Conservation (phyloP, 129 eudicot species). For the Gnaphalium uliginosum region DNA sequence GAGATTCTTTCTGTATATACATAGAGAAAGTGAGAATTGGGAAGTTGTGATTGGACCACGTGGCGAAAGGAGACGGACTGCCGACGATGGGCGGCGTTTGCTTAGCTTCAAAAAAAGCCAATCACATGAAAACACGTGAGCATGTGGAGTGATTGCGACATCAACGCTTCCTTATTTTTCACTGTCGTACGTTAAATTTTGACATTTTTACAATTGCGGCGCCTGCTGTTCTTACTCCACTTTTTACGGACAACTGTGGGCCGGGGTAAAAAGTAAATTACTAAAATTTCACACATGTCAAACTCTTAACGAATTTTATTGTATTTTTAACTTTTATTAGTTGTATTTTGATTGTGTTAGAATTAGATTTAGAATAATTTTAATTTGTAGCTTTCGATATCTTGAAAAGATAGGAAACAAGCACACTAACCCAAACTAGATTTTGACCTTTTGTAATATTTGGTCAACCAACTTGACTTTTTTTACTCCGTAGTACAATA, state of each 20-base stretch:
- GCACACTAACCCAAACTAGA: slow-evolving; percentile 1
- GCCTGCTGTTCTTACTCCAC: slow-evolving; percentile 15
- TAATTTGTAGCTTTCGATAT: slow-evolving; percentile 3
- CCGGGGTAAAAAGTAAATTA: background rate
- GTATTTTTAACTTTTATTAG: background rate
- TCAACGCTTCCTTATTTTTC: slow-evolving; percentile 15
- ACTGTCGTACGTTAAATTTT: slow-evolving; percentile 11
- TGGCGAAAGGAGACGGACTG: slow-evolving; percentile 41
- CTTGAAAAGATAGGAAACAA: slow-evolving; percentile 19
- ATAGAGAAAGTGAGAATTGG: background rate
- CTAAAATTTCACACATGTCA: background rate
- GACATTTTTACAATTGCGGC: slow-evolving; percentile 15
- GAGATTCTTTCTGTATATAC: no score
- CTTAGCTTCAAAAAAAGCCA: slow-evolving; percentile 43
- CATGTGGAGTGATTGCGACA: slow-evolving; percentile 37
- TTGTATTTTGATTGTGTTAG: background rate
- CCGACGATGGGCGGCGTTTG: slow-evolving; percentile 53
- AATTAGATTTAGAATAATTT: background rate
- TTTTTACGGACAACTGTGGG: background rate
- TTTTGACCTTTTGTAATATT: background rate
- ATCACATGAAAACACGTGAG: slow-evolving; percentile 62
- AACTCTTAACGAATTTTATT: background rate
- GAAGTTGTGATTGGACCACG: slow-evolving; percentile 40
- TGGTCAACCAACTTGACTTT: slow-evolving; percentile 16
- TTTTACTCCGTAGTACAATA: background rate